Percentiles rank a stretch among this genome's conserved stretches.
Evolutionary conservation across 768 basidiomycete genomes (phyloP).

Genomic region (Lactarius indigo): DNA sequence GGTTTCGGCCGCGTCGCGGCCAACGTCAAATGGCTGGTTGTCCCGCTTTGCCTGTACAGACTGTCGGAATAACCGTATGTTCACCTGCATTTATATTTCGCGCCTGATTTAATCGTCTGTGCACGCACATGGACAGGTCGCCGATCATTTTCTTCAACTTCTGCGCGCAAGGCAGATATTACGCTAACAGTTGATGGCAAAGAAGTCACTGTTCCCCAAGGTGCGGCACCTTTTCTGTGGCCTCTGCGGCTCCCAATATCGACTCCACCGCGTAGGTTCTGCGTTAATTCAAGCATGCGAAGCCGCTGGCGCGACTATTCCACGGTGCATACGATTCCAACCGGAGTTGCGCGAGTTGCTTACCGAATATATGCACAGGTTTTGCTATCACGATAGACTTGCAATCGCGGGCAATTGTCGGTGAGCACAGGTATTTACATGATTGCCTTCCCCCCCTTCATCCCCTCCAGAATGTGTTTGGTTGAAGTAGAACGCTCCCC

Average conservation of each 20-base stretch:
- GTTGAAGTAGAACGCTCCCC: slow-evolving; percentile 96
- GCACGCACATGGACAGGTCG: slow-evolving; percentile 35
- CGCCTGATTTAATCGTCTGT: not conserved
- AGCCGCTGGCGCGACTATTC: slow-evolving; percentile 78
- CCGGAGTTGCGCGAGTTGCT: not conserved
- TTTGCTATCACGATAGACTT: slow-evolving; percentile 88
- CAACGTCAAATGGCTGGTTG: slow-evolving; percentile 65
- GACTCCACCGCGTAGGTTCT: slow-evolving; percentile 50
- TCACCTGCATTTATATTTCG: not conserved
- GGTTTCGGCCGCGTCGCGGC: slow-evolving; percentile 52
- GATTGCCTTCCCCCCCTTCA: not conserved
- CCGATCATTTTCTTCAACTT: slow-evolving; percentile 62
- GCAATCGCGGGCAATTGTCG: slow-evolving; percentile 98
- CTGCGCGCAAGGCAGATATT: slow-evolving; percentile 69
- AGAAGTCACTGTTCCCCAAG: slow-evolving; percentile 95
- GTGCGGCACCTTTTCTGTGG: slow-evolving; percentile 41
- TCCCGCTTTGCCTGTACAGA: slow-evolving; percentile 47
- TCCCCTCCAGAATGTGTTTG: slow-evolving; percentile 79
- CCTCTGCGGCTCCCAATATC: slow-evolving; percentile 4
- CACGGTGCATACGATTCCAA: slow-evolving; percentile 48
- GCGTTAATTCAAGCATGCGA: slow-evolving; percentile 97
- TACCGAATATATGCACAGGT: slow-evolving; percentile 41
- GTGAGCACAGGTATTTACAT: slow-evolving; percentile 42
- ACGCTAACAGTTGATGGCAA: slow-evolving; percentile 96
- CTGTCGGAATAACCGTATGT: slow-evolving; percentile 22